Conservation (phyloP, 1,139 yeast genomes). For the Debaryomyces sp. region DNA sequence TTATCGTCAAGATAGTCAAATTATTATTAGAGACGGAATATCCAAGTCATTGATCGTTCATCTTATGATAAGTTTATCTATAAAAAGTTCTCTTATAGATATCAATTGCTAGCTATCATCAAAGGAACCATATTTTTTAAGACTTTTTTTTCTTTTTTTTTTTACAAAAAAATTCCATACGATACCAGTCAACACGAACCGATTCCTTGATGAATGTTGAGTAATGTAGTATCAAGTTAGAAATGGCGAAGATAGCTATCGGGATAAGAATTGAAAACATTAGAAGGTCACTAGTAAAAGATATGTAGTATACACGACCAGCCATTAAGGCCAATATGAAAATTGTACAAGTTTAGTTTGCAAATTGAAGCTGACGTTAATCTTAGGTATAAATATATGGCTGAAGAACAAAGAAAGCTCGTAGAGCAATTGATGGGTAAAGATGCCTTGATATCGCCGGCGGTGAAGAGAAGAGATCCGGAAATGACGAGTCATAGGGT, state of each 20-base stretch:
- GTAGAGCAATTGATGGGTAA: constrained; percentile 85
- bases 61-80: neutral
- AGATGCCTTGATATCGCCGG: constrained; percentile 48
- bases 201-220: too few species aligned
- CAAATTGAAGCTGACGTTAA: neutral
- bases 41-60: neutral
- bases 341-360: neutral
- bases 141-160: too few species aligned
- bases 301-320: neutral
- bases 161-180: too few species aligned
- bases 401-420: constrained; percentile 75
- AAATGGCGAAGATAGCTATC: neutral
- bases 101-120: neutral
- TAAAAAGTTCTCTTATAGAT: neutral
- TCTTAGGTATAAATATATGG: constrained; percentile 28
- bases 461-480: constrained; percentile 41
- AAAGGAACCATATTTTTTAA: neutral
- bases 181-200: too few species aligned
- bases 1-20: too few species aligned
- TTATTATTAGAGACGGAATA: neutral
- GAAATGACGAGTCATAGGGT: constrained; percentile 67
- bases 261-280: neutral
- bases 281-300: neutral
- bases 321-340: neutral
- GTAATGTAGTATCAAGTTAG: neutral